These are phyloP conservation scores for Cyclotella cryptica DNA, from an alignment of 108 stramenopile species.

Conservation along the genomic window DNA sequence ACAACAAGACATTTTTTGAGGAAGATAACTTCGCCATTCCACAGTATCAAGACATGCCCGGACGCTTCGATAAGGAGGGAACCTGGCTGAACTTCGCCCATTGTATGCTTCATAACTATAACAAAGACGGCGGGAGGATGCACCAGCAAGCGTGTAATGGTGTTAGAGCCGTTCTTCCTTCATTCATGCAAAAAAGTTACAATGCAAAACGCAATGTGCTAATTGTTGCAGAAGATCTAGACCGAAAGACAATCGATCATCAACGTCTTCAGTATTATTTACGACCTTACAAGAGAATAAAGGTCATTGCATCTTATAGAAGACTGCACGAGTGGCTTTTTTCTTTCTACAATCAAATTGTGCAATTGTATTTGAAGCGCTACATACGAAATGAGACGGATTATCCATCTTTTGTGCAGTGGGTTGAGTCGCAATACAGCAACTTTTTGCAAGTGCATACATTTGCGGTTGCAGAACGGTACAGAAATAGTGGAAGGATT, in stretches of 20 bases:
- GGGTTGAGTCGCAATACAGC: conserved; percentile 17
- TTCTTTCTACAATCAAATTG: conserved; percentile 33
- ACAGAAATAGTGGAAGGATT: background rate
- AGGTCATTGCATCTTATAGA: conserved; percentile 25
- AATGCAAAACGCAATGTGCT: conserved; percentile 20
- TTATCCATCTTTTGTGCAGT: conserved; percentile 32
- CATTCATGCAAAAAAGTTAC: conserved; percentile 16
- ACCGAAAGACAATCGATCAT: conserved; percentile 15
- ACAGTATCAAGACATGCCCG: conserved; percentile 16
- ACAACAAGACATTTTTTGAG: conserved; percentile 6
- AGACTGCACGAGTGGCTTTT: conserved; percentile 40
- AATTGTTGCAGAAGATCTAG: conserved; percentile 41
- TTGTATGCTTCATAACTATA: conserved; percentile 23
- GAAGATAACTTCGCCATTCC: conserved; percentile 29
- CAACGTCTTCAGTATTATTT: conserved; percentile 17
- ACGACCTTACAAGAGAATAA: conserved; percentile 28
- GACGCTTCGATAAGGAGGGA: conserved; percentile 1
- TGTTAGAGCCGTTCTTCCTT: conserved; percentile 11
- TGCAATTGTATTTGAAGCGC: background rate
- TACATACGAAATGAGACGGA: conserved; percentile 1
- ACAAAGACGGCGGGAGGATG: conserved; percentile 25
- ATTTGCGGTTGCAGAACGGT: conserved; percentile 21
- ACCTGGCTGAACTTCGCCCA: conserved; percentile 25
- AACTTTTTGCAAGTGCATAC: conserved; percentile 19
- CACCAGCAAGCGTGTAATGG: background rate